Evolutionary conservation across 495 filamentous ascomycete genomes (phyloP).

Genomic region (Aspergillus campestris): DNA sequence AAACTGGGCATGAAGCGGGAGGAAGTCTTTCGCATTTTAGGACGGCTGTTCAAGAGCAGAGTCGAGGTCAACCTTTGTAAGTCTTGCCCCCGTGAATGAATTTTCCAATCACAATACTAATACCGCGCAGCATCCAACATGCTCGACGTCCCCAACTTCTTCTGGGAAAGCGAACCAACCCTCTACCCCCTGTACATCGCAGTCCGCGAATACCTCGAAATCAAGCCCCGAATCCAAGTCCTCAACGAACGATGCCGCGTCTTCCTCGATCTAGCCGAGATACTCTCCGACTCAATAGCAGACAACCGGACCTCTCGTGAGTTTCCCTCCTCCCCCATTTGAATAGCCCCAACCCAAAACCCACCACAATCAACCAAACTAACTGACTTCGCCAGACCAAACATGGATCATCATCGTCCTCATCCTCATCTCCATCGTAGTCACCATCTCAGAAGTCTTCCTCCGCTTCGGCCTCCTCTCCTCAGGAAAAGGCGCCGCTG

Average conservation of each 20-base stretch:
- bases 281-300: conserved; percentile 82
- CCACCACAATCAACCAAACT: background rate
- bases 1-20: conserved; percentile 84
- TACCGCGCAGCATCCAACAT: conserved; percentile 75
- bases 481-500: conserved; percentile 19
- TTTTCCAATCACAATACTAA: conserved; percentile 8
- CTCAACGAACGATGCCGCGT: conserved; percentile 95
- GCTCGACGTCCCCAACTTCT: conserved; percentile 95
- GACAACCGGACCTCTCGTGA: conserved; percentile 84
- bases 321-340: conserved; percentile 8
- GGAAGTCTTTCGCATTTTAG: conserved; percentile 87
- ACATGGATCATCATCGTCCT: conserved; percentile 98
- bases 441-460: conserved; percentile 84
- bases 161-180: conserved; percentile 95
- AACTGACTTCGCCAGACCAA: conserved; percentile 42
- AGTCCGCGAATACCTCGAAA: conserved; percentile 95
- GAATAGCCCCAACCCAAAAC: too few species aligned
- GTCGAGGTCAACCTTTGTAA: conserved; percentile 98
- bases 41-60: conserved; percentile 81
- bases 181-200: conserved; percentile 90
- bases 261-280: conserved; percentile 94
- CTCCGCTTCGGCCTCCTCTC: conserved; percentile 75
- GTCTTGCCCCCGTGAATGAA: too few species aligned
- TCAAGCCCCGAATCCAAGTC: conserved; percentile 86
- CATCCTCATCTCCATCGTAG: conserved; percentile 80